Evolutionary conservation across 208 protist genomes (phyloP).

Genomic region (Entamoeba invadens): DNA sequence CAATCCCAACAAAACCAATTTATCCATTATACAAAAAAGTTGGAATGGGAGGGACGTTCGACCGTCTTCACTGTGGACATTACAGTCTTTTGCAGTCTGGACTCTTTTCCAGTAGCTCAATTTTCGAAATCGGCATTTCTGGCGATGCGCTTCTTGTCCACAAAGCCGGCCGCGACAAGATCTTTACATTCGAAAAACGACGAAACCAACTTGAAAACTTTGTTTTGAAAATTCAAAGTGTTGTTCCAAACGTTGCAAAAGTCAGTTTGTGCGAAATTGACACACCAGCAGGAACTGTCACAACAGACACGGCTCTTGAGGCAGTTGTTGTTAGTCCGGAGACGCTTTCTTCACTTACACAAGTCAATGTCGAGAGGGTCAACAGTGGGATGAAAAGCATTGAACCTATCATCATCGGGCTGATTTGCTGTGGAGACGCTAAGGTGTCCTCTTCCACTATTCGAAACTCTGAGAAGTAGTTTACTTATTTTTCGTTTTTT

Average conservation of each 20-base stretch:
- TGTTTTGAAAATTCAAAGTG: neutral
- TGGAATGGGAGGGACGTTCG: constrained; percentile 10
- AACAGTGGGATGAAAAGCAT: neutral
- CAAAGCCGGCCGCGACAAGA: neutral
- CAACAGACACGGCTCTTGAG: neutral
- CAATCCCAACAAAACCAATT: neutral
- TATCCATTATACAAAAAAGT: neutral
- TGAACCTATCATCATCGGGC: neutral
- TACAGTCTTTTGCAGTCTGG: neutral
- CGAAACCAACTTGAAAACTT: neutral
- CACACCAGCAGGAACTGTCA: neutral
- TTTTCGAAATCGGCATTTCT: neutral
- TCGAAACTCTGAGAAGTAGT: too few relatives aligned
- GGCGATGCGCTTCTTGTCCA: neutral
- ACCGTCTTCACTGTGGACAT: constrained; percentile 18
- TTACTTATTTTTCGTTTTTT: too few relatives aligned
- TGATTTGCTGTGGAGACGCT: neutral
- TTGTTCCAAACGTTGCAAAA: neutral
- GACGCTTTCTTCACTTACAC: neutral
- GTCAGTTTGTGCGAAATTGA: neutral
- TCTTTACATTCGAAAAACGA: neutral
- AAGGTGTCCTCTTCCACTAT: neutral
- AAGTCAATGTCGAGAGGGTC: neutral
- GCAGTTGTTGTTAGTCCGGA: neutral
- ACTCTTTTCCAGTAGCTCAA: neutral